Percentiles rank a stretch among this genome's conserved stretches.
Evolutionary conservation across 495 filamentous ascomycete genomes (phyloP).

Genomic region (Neurospora discreta): DNA sequence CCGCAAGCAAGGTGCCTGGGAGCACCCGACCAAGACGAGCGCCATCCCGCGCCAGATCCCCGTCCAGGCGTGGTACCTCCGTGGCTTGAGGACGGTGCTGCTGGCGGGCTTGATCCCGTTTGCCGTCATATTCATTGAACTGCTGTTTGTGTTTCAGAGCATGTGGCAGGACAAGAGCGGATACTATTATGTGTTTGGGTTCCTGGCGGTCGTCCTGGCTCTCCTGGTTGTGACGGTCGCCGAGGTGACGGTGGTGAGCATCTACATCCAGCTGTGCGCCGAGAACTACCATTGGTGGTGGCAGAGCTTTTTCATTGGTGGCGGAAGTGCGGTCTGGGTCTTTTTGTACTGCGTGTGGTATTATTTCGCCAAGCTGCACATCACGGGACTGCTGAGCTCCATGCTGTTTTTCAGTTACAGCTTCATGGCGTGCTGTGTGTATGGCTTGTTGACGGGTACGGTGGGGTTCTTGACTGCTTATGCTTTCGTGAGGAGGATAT

Average conservation of each 20-base stretch:
- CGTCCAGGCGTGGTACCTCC: conserved; percentile 68
- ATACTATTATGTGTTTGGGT: conserved; percentile 94
- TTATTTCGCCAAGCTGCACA: conserved; percentile 71
- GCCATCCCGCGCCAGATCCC: conserved; percentile 67
- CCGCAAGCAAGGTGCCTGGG: conserved; percentile 52
- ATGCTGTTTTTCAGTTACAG: conserved; percentile 82
- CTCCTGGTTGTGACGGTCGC: conserved; percentile 72
- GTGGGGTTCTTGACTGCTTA: conserved; percentile 83
- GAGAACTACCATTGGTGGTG: conserved; percentile 98
- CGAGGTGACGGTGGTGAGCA: conserved; percentile 82
- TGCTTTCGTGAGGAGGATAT: conserved; percentile 81
- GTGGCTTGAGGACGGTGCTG: conserved; percentile 48
- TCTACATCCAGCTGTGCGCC: conserved; percentile 75
- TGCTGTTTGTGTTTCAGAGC: conserved; percentile 85
- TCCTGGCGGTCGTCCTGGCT: conserved; percentile 62
- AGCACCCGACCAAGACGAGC: conserved; percentile 79
- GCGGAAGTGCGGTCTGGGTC: conserved; percentile 72
- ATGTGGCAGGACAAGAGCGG: conserved; percentile 89
- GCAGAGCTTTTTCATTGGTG: conserved; percentile 80
- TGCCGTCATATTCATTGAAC: conserved; percentile 86
- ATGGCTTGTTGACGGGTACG: conserved; percentile 75
- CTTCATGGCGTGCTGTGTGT: conserved; percentile 69
- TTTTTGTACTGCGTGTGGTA: conserved; percentile 83
- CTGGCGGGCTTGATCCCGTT: conserved; percentile 82
- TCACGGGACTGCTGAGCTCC: conserved; percentile 69